Evolutionary conservation across 768 basidiomycete species (phyloP).

Genomic region (Serendipita sp.): DNA sequence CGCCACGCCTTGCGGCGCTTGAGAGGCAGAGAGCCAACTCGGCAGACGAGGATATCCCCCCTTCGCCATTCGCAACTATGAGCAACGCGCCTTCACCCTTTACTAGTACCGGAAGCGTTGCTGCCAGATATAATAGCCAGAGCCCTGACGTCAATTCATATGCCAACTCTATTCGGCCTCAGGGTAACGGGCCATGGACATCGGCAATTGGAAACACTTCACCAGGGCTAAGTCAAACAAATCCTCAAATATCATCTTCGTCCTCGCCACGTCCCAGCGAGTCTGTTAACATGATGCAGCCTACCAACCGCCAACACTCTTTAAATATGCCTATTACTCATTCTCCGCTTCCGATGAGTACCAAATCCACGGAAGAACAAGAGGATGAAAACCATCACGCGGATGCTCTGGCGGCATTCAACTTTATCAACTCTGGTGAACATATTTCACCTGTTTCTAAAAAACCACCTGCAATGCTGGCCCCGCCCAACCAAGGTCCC

Average conservation of each 20-base stretch:
- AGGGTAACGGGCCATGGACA: not conserved
- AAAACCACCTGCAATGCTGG: constrained; percentile 20
- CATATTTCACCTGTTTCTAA: constrained; percentile 7
- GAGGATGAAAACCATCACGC: constrained; percentile 21
- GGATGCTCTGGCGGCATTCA: constrained; percentile 65
- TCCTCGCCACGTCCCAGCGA: not conserved
- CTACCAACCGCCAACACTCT: not conserved
- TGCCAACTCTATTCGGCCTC: not conserved
- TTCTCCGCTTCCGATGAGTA: not conserved
- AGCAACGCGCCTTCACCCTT: not conserved
- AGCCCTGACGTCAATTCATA: not conserved
- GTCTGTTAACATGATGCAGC: not conserved
- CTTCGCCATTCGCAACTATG: not conserved
- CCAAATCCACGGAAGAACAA: not conserved
- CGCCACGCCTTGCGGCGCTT: not conserved
- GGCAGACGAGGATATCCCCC: not conserved
- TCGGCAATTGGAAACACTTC: not conserved
- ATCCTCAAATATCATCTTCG: not conserved
- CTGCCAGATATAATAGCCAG: not conserved
- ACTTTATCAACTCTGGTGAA: constrained; percentile 38
- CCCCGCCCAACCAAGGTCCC: constrained; percentile 22
- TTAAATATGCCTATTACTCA: not conserved
- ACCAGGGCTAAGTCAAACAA: not conserved
- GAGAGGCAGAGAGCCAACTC: not conserved
- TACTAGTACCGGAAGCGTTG: not conserved